These are phyloP conservation scores for Camptophora hylomeconis DNA, from an alignment of 2,329 filamentous ascomycete genomes.

Conservation along the genomic window DNA sequence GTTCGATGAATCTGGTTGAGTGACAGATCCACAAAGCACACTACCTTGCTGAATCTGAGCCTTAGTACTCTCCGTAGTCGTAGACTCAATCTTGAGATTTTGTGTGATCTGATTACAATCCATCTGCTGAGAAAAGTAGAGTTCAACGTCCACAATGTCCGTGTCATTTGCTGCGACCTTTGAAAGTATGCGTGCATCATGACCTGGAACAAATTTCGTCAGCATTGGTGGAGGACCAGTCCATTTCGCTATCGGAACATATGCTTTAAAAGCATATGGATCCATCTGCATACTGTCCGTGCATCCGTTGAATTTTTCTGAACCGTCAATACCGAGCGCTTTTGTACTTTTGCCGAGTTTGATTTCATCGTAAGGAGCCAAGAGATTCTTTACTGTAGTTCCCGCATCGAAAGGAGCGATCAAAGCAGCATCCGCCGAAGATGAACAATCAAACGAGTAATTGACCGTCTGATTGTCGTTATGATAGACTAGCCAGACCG, in stretches of 20 bases:
- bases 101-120: constrained; percentile 42
- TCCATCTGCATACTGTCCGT: constrained; percentile 38
- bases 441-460: constrained; percentile 46
- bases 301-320: constrained; percentile 41
- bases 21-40: constrained; percentile 33
- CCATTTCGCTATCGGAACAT: constrained; percentile 41
- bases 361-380: constrained; percentile 47
- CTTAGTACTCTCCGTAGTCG: constrained; percentile 32
- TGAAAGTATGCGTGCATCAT: constrained; percentile 45
- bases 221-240: constrained; percentile 42
- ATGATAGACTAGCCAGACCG: constrained; percentile 33
- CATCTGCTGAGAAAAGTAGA: constrained; percentile 50
- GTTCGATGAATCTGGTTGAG: constrained; percentile 22
- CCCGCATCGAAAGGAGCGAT: constrained; percentile 42
- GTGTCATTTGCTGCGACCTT: constrained; percentile 26
- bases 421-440: constrained; percentile 30
- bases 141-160: constrained; percentile 36
- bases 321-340: constrained; percentile 35
- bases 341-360: constrained; percentile 34
- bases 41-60: constrained; percentile 32
- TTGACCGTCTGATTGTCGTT: constrained; percentile 35
- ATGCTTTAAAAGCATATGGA: constrained; percentile 46
- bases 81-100: constrained; percentile 39
- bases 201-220: constrained; percentile 47
- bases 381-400: constrained; percentile 48